Conservation (phyloP, 495 filamentous ascomycete genomes). For the Podospora pseudoanserina region DNA sequence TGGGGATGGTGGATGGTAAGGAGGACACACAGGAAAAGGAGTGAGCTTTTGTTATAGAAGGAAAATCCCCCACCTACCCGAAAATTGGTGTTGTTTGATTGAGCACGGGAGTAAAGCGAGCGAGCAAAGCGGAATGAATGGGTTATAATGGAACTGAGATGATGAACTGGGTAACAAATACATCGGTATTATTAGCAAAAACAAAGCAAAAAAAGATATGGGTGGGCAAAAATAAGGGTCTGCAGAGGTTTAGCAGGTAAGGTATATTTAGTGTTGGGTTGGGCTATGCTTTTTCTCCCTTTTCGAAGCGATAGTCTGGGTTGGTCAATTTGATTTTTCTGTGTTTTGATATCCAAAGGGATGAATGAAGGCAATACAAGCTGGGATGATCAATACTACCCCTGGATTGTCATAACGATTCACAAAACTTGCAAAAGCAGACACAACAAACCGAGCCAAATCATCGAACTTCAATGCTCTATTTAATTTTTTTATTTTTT, state of each 20-base stretch:
- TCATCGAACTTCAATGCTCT: not conserved
- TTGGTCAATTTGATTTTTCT: slow-evolving; percentile 6
- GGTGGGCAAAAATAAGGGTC: not conserved
- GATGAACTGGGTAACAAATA: not conserved
- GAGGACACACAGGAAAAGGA: not conserved
- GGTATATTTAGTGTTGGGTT: not conserved
- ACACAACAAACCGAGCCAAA: not conserved
- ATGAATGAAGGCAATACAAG: too few species aligned
- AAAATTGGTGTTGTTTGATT: not conserved
- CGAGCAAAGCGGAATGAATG: not conserved
- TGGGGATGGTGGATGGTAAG: not conserved
- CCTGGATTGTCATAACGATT: not conserved
- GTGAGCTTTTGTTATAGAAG: not conserved
- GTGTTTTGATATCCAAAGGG: not conserved
- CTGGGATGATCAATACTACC: not conserved
- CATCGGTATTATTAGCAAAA: not conserved
- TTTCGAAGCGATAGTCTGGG: not conserved
- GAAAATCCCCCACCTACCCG: not conserved
- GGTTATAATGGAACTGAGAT: not conserved
- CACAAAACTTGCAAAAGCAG: not conserved
- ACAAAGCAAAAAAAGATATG: not conserved
- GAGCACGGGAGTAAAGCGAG: not conserved
- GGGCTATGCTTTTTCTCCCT: not conserved
- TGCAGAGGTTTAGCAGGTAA: not conserved
- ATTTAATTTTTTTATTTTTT: not conserved